Evolutionary conservation across 306 rosid species (phyloP).

Genomic region (Vigna mungo): DNA sequence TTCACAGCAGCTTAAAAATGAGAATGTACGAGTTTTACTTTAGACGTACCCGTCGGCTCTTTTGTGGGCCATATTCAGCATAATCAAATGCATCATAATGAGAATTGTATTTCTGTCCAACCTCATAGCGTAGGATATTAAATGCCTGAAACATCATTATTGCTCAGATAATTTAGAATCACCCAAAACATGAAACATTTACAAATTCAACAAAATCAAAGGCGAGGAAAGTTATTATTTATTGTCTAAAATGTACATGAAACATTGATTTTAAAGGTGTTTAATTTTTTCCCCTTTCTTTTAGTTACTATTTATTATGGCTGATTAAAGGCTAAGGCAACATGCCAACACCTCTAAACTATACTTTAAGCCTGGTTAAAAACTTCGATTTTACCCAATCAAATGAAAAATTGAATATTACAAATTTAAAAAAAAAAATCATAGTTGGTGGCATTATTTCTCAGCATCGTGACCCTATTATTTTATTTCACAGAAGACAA

Average conservation of each 20-base stretch:
- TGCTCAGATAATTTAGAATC: constrained; percentile 55
- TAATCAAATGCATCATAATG: constrained; percentile 77
- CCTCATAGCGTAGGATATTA: constrained; percentile 77
- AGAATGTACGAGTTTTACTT: constrained; percentile 27
- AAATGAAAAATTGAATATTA: neutral
- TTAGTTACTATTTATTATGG: neutral
- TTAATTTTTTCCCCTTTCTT: neutral
- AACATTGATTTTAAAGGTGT: neutral
- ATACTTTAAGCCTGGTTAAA: neutral
- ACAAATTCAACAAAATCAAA: constrained; percentile 51
- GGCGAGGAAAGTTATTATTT: constrained; percentile 21
- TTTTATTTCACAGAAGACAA: neutral
- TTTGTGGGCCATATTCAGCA: constrained; percentile 70
- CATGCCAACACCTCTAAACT: neutral
- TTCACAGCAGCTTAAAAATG: constrained; percentile 19
- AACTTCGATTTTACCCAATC: constrained; percentile 7
- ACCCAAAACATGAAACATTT: constrained; percentile 52
- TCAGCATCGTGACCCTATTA: neutral
- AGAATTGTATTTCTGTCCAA: constrained; percentile 82
- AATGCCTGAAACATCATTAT: constrained; percentile 83
- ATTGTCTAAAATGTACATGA: constrained; percentile 5
- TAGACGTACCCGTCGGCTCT: constrained; percentile 77
- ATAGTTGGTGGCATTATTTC: neutral
- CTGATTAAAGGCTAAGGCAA: constrained; percentile 9
- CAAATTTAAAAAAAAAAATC: constrained; percentile 10